These are phyloP conservation scores for Blepharisma japonicum DNA, from an alignment of 73 alveolate genomes.

Conservation along the genomic window DNA sequence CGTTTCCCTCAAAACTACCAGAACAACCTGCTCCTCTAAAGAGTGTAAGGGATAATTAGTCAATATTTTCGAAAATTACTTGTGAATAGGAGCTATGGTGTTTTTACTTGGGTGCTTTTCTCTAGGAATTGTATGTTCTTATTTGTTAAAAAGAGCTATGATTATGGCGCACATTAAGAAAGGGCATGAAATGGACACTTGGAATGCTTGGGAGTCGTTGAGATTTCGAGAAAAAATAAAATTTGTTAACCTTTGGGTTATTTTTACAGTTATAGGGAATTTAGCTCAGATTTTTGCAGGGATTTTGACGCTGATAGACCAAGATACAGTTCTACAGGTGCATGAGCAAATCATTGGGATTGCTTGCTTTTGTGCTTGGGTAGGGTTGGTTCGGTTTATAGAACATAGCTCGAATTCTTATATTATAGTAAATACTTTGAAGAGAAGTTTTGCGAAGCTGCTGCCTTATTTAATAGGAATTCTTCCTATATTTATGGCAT, in stretches of 20 bases:
- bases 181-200: neutral
- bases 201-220: conserved; percentile 8
- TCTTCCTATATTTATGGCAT: conserved; percentile 21
- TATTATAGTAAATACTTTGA: conserved; percentile 10
- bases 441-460: neutral
- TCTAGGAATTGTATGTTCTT: neutral
- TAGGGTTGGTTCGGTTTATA: neutral
- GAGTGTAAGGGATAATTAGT: neutral
- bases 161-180: neutral
- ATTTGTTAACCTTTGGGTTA: neutral
- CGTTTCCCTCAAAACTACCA: neutral
- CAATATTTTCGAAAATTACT: neutral
- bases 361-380: conserved; percentile 17
- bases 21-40: conserved; percentile 11
- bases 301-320: neutral
- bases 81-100: neutral
- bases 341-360: neutral
- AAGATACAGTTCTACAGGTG: neutral
- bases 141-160: neutral
- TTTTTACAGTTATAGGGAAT: neutral
- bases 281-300: conserved; percentile 19
- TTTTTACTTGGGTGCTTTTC: neutral
- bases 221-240: neutral
- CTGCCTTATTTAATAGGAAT: neutral
- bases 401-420: conserved; percentile 8